Percentiles rank a stretch among this genome's conserved stretches.
These are phyloP conservation scores for Skeletonema marinoi DNA, from an alignment of 108 stramenopile genomes.

Conservation along the genomic window DNA sequence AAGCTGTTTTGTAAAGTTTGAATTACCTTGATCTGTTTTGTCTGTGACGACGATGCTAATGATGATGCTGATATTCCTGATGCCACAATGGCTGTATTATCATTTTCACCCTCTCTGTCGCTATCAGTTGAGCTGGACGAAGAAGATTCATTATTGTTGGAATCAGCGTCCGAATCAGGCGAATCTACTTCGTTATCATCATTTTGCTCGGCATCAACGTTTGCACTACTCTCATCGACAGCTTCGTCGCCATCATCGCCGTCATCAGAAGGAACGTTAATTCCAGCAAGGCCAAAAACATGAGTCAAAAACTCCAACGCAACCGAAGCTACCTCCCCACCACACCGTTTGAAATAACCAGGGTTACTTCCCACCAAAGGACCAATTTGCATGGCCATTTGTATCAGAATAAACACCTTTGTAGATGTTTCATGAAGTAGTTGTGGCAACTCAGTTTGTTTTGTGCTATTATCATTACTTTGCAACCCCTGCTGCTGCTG, in stretches of 20 bases:
- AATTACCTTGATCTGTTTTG: slow-evolving; percentile 7
- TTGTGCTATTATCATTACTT: background rate
- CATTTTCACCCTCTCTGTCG: background rate
- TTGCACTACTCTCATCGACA: background rate
- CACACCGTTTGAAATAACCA: slow-evolving; percentile 87
- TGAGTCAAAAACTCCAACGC: slow-evolving; percentile 56
- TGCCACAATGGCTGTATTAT: background rate
- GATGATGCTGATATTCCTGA: background rate
- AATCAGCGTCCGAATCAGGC: background rate
- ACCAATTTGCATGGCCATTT: slow-evolving; percentile 72
- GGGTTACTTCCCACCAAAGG: slow-evolving; percentile 77
- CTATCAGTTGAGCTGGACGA: background rate
- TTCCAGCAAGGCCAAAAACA: slow-evolving; percentile 29
- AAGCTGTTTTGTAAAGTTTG: slow-evolving; percentile 17
- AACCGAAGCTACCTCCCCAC: slow-evolving; percentile 61
- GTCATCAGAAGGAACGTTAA: background rate
- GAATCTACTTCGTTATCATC: background rate
- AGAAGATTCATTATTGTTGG: background rate
- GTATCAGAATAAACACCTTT: slow-evolving; percentile 60
- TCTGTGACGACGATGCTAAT: background rate
- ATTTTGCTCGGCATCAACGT: background rate
- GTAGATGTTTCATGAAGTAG: slow-evolving; percentile 32
- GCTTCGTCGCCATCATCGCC: background rate
- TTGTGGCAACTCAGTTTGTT: slow-evolving; percentile 15
- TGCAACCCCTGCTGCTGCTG: background rate